Conservation (phyloP, 1,284 basidiomycete genomes). For the Moesziomyces sp. region DNA sequence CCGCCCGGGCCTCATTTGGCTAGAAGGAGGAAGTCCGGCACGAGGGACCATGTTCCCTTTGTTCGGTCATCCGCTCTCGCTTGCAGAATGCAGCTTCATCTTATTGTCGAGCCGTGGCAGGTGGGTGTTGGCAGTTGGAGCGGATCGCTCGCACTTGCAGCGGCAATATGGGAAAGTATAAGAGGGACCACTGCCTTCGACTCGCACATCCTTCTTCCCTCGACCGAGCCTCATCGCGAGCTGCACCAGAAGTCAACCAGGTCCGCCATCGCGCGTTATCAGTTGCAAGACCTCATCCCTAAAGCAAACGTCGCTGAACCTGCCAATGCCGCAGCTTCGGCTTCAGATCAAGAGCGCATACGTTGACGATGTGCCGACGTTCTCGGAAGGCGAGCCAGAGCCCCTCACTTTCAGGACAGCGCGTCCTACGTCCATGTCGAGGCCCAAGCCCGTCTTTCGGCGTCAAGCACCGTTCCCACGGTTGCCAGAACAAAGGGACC, state of each 20-base stretch:
- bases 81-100: background rate
- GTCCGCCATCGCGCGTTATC: background rate
- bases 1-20: background rate
- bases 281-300: background rate
- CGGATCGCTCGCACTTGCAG: too few relatives aligned
- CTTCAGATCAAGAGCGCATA: slow-evolving; percentile 13
- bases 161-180: too few relatives aligned
- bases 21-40: too few relatives aligned
- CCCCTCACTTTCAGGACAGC: slow-evolving; percentile 8
- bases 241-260: background rate
- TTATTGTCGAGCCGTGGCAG: background rate
- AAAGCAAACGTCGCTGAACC: background rate
- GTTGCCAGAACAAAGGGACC: slow-evolving; percentile 1
- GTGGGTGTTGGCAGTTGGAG: too few relatives aligned
- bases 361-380: slow-evolving; percentile 15
- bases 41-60: too few relatives aligned
- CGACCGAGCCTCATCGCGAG: too few relatives aligned
- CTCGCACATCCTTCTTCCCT: too few relatives aligned
- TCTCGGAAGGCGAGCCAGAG: background rate
- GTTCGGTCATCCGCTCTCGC: background rate
- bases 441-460: slow-evolving; percentile 11
- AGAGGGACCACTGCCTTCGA: too few relatives aligned
- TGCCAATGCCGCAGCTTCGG: background rate
- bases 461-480: background rate
- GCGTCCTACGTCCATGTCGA: background rate